These are phyloP conservation scores for Pseudozyma pruni DNA, from an alignment of 1,284 basidiomycete species.

Conservation along the genomic window DNA sequence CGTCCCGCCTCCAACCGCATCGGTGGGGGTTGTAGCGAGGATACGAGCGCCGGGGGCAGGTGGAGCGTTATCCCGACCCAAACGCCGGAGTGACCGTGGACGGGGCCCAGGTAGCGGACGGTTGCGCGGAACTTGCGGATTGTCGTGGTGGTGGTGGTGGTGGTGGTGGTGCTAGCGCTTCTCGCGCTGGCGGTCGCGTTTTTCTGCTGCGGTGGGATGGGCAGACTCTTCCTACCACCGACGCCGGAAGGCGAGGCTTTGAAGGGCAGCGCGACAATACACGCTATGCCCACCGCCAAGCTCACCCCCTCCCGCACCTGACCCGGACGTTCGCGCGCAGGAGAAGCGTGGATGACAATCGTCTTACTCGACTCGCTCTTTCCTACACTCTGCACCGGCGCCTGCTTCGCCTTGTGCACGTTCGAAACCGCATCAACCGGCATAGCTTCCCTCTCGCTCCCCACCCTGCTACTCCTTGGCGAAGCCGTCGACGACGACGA, in stretches of 20 bases:
- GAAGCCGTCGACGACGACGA: background rate
- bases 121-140: constrained; percentile 37
- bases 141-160: background rate
- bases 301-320: constrained; percentile 5
- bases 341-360: constrained; percentile 2
- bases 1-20: constrained; percentile 73
- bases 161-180: background rate
- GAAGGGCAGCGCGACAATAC: constrained; percentile 37
- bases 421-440: constrained; percentile 14
- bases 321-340: background rate
- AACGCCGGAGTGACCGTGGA: constrained; percentile 21
- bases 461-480: background rate
- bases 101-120: constrained; percentile 56
- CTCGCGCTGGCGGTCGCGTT: background rate
- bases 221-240: background rate
- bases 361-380: constrained; percentile 15
- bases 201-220: background rate
- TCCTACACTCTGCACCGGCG: background rate
- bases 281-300: constrained; percentile 38
- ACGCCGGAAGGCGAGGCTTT: too few species aligned
- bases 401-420: constrained; percentile 5
- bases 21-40: background rate
- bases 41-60: constrained; percentile 12
- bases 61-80: constrained; percentile 56
- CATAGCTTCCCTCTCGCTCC: constrained; percentile 7